Percentiles rank a stretch among this genome's conserved stretches.
Conservation (phyloP, 2,329 filamentous ascomycete genomes). For the Zarea fungicola region DNA sequence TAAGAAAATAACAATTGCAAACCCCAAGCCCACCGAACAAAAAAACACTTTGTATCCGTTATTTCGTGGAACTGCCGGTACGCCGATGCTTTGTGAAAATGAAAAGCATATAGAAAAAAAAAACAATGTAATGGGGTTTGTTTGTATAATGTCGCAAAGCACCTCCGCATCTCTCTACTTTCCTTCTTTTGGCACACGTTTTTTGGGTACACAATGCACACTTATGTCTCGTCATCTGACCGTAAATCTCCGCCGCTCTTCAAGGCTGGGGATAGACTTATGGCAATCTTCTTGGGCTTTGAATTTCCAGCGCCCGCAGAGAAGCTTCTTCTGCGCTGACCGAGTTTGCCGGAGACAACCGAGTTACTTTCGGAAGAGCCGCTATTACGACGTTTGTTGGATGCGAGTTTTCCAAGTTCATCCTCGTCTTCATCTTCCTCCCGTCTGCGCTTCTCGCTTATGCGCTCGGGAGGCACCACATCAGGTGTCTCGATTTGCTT, state of each 20-base stretch:
- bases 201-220: neutral
- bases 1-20: neutral
- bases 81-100: constrained; percentile 9
- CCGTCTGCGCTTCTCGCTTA: constrained; percentile 83
- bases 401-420: constrained; percentile 76
- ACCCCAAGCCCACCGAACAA: neutral
- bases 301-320: constrained; percentile 34
- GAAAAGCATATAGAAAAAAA: constrained; percentile 3
- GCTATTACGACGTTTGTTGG: constrained; percentile 57
- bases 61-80: constrained; percentile 6
- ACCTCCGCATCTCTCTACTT: neutral
- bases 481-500: constrained; percentile 27
- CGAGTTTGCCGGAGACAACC: constrained; percentile 26
- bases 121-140: constrained; percentile 1
- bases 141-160: constrained; percentile 6
- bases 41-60: constrained; percentile 8
- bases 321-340: constrained; percentile 36
- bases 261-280: constrained; percentile 47
- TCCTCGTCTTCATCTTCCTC: constrained; percentile 91
- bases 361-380: constrained; percentile 43
- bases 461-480: constrained; percentile 60
- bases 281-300: constrained; percentile 51
- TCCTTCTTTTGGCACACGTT: neutral
- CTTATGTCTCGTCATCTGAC: constrained; percentile 36
- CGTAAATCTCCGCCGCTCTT: constrained; percentile 32